Base-by-base conservation (phyloP, 352 stramenopile genomes). In the Pythium rhizo-oryzae region DNA sequence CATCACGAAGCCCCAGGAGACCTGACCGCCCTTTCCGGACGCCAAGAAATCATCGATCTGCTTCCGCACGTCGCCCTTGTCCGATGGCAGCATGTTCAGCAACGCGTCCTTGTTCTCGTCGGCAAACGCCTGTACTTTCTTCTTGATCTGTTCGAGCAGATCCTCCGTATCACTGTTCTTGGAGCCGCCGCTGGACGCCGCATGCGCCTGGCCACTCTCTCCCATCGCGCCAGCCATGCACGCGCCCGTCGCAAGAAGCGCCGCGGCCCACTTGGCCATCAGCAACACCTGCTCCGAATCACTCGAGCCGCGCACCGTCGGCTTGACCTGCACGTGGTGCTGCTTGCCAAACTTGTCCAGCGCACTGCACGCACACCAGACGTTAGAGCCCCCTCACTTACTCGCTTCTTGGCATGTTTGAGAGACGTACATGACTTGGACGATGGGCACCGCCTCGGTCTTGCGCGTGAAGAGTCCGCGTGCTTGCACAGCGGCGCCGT, bases 1-100 rank as follows among this genome's bases (percentile, higher is more conserved):
- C 76, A 98, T 90, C 28, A 92, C 74, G 41, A 94, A 92, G 11
- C 93, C 94, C 84, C 94, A 96, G 0, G 89, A 93, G 57, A 98
- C 73, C 66, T 97, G 89, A 0, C 82, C 84, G 25, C 73, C 79
- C 67, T 88, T 88, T 49, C 84, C 85, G 8, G 82, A 90, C 58
- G 69, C 73, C 30, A 92, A 50, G 33, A 92, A 92, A 43, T 86
- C 78, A 24, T 87, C 78, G 47, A 89, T 62, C 13, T 87, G 67
- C 69, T 80, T 76, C 52, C 89, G 75, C 5, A 84, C 28, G 25
- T 90, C 77, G 37, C 69, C 65, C 30, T 77, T 68, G 23, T 86
- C 67, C 5, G 83, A 71, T 0, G 85, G 82, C 16, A 89, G 30
- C 8, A 82, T 21, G 8, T 76, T 73, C 46, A 78, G 65, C 21